phyloP scores from a whole-genome alignment of 768 basidiomycete species.

The Boletus sp. region DNA sequence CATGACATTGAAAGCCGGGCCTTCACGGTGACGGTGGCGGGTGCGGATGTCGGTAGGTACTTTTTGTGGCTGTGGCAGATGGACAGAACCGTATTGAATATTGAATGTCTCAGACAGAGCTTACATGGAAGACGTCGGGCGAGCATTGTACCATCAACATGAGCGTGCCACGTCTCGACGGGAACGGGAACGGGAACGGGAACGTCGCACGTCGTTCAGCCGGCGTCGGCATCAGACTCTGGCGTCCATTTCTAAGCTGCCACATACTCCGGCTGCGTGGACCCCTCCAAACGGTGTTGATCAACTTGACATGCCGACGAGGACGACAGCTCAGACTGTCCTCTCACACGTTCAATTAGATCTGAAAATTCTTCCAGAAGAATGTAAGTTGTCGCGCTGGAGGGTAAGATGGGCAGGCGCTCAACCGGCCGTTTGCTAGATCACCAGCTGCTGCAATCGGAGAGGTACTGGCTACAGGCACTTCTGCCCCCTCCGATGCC shows the following conservation, averaged over 20 bases:
- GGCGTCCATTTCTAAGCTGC: background rate
- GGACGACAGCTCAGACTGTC: background rate
- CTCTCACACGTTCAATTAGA: background rate
- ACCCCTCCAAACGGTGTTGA: background rate
- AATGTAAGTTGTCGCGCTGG: slow-evolving; percentile 2
- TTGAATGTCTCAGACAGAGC: slow-evolving; percentile 2
- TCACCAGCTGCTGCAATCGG: background rate
- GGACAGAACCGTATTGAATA: background rate
- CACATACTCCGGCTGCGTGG: background rate
- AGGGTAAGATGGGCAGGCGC: background rate
- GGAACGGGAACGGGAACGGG: background rate
- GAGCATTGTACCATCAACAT: background rate
- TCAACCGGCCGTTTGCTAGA: slow-evolving; percentile 6
- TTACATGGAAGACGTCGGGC: background rate
- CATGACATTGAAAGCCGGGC: background rate
- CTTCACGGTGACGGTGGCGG: background rate
- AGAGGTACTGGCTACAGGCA: background rate
- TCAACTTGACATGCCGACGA: background rate
- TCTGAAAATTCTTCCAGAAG: background rate
- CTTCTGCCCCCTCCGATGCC: background rate
- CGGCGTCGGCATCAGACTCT: background rate
- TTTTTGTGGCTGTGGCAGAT: background rate
- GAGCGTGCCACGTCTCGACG: background rate
- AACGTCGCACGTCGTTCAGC: background rate
- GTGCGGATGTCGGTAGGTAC: slow-evolving; percentile 7